Percentiles rank a stretch among this genome's conserved stretches.
phyloP scores from a whole-genome alignment of 2,329 filamentous ascomycete species.

The Neopestalotiopsis sp. region DNA sequence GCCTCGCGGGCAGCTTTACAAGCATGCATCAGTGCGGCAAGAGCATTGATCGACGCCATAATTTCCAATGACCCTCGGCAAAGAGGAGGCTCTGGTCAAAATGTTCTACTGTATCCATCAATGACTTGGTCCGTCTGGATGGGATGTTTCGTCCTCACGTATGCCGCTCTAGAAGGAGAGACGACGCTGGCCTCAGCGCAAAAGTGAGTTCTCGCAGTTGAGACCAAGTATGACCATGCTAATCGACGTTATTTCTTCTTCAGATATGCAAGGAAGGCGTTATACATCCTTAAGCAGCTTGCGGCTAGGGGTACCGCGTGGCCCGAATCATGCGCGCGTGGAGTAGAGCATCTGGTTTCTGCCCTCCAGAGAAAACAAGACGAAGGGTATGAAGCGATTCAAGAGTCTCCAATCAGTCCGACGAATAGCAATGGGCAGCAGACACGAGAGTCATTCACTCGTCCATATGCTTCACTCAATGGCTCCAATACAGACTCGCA shows the following conservation, averaged over 20 bases:
- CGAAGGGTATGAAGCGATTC: neutral
- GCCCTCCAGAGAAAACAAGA: constrained; percentile 20
- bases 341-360: constrained; percentile 22
- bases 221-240: neutral
- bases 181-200: constrained; percentile 22
- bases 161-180: constrained; percentile 25
- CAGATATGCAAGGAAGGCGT: constrained; percentile 24
- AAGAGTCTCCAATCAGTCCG: neutral
- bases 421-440: neutral
- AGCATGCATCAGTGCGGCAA: constrained; percentile 26
- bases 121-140: constrained; percentile 29
- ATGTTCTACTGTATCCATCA: constrained; percentile 24
- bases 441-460: neutral
- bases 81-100: neutral
- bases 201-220: constrained; percentile 14
- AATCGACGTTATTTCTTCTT: too few species aligned
- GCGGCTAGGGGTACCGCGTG: constrained; percentile 23
- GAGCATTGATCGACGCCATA: constrained; percentile 23
- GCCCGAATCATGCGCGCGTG: constrained; percentile 24
- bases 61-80: constrained; percentile 18
- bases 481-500: neutral
- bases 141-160: constrained; percentile 27
- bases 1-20: constrained; percentile 26
- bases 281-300: constrained; percentile 22
- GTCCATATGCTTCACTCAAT: neutral